phyloP scores from a whole-genome alignment of 495 filamentous ascomycete species.

The Elaphomyces granulatus region DNA sequence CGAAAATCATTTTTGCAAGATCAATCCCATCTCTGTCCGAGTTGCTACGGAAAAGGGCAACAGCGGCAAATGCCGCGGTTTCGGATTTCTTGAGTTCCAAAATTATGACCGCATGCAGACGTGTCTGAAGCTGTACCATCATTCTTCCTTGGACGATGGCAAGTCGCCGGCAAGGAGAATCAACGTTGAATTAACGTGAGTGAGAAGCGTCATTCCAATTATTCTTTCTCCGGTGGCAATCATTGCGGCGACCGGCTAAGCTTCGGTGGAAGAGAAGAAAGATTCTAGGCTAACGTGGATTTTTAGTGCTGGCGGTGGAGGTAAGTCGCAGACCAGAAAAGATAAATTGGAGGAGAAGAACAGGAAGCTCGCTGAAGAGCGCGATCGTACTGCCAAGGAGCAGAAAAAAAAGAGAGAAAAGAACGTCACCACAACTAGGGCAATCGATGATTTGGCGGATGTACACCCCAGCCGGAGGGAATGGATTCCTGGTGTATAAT shows the following conservation, averaged over 20 bases:
- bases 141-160: constrained; percentile 65
- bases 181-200: constrained; percentile 84
- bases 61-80: constrained; percentile 60
- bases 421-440: constrained; percentile 11
- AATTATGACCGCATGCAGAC: constrained; percentile 87
- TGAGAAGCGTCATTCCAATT: too few relatives aligned
- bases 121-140: constrained; percentile 77
- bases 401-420: constrained; percentile 28
- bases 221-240: too few relatives aligned
- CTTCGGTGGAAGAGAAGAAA: too few relatives aligned
- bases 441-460: constrained; percentile 23
- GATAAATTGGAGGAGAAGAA: constrained; percentile 79
- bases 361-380: constrained; percentile 69
- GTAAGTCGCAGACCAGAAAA: constrained; percentile 53
- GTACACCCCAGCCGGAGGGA: constrained; percentile 46
- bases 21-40: constrained; percentile 58
- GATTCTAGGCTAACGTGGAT: too few relatives aligned
- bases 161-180: constrained; percentile 50
- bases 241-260: too few relatives aligned
- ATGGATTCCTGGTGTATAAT: constrained; percentile 27
- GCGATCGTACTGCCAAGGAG: constrained; percentile 41
- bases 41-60: constrained; percentile 58
- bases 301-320: constrained; percentile 60
- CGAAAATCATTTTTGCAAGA: constrained; percentile 57
- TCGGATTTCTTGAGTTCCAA: constrained; percentile 88